Base-by-base conservation (phyloP, 2,329 filamentous ascomycete species). In the Apiospora pterosperma region DNA sequence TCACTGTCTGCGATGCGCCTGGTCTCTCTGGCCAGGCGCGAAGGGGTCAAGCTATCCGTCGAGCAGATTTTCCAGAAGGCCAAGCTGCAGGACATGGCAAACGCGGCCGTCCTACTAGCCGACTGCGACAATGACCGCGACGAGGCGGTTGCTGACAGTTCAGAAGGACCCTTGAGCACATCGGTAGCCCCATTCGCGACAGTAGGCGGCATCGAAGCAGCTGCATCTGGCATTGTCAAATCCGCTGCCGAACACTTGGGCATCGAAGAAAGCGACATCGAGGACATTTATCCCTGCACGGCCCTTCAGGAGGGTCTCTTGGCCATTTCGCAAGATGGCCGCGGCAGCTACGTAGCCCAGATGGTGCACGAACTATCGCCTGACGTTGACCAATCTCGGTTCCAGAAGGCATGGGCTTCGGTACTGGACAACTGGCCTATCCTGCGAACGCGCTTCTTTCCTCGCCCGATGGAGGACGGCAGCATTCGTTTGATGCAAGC, bases 1-100 rank as follows among this genome's bases (percentile, higher is more conserved):
- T 76, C 74, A 0, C 62, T 76, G 0, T 52, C 66, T 6, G 74
- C 74, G 2, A 79, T 78, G 71, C 81, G 78, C 39, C 67, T 84
- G 4, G 81, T 61, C 5, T 61, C 59, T 1, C 16, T 41, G 3
- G 36, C 39, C 14, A 16, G 36, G 16, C 28, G 59, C 4, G 28
- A 61, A 2, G 34, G 34, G 3, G 12, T 42, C n/a, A 41, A 41
- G 59, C 8, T 61, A 25, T 42, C 59, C 0, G 59, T 61, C 10
- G 39, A 44, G 7, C 36, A 42, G 23, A 23, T 61, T 23, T 42
- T 42, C n/a, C 28, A 44, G 39, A 44, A n/a, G 19, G 28, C 36
- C 2, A 34, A 14, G 3, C 28, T 61, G 36, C 19, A 25, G 5
- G 59, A 44, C 11, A 61, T 61, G 59, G 59, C 39, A 8, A 7